These are phyloP conservation scores for Backusella tarrabulga DNA, from an alignment of 192 early-diverging fungal genomes.

Conservation along the genomic window DNA sequence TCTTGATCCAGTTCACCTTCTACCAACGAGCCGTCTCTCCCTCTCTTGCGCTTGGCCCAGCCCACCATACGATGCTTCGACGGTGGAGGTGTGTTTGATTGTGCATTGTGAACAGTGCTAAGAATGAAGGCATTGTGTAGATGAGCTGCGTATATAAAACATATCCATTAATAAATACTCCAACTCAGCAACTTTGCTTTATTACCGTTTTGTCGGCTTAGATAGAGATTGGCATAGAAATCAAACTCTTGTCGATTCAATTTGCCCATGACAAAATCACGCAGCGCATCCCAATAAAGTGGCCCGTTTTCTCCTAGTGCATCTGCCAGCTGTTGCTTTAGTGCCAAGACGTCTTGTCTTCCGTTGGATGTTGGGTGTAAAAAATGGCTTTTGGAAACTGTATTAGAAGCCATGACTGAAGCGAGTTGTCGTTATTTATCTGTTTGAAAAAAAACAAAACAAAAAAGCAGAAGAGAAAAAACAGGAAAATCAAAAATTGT, in stretches of 20 bases:
- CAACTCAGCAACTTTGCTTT: not conserved
- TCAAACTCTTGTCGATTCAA: constrained; percentile 78
- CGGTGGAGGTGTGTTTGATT: constrained; percentile 63
- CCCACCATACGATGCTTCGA: constrained; percentile 54
- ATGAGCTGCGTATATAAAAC: constrained; percentile 28
- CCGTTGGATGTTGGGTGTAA: constrained; percentile 42
- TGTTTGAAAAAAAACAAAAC: not conserved
- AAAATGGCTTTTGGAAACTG: constrained; percentile 16
- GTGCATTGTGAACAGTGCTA: constrained; percentile 77
- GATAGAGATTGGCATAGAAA: constrained; percentile 73
- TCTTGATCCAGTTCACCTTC: constrained; percentile 40
- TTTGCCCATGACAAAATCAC: constrained; percentile 74
- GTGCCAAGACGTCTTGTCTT: constrained; percentile 45
- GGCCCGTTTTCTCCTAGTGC: constrained; percentile 75
- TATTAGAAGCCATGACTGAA: not conserved
- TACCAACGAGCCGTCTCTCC: constrained; percentile 39
- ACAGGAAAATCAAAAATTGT: not conserved
- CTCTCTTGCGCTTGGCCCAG: constrained; percentile 54
- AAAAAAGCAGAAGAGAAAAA: not conserved
- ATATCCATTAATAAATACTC: not conserved
- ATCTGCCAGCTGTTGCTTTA: constrained; percentile 74
- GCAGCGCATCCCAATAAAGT: constrained; percentile 69
- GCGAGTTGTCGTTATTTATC: not conserved
- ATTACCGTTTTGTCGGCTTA: constrained; percentile 48
- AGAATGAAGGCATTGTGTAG: constrained; percentile 78